phyloP scores from a whole-genome alignment of 2,329 filamentous ascomycete species.

The Tympanopsis confertula region DNA sequence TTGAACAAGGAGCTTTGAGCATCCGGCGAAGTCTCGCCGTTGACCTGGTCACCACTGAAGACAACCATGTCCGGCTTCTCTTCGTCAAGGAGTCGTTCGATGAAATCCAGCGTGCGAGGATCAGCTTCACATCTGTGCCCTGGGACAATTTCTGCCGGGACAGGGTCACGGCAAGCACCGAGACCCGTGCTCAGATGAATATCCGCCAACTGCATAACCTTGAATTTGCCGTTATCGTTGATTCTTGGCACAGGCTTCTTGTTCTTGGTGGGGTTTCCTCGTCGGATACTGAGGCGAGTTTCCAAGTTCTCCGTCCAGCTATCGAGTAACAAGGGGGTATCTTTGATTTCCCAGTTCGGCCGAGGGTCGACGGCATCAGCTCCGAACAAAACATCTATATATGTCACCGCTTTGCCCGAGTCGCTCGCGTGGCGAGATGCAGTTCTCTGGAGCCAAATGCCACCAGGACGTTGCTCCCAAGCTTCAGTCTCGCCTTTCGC shows the following conservation, averaged over 20 bases:
- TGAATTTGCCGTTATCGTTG: constrained; percentile 58
- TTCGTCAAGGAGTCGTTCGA: constrained; percentile 52
- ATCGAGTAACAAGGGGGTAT: constrained; percentile 9
- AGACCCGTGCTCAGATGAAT: constrained; percentile 17
- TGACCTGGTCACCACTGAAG: constrained; percentile 57
- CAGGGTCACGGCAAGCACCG: constrained; percentile 15
- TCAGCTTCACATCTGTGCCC: constrained; percentile 48
- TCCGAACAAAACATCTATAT: constrained; percentile 40
- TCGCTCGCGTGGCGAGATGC: constrained; percentile 35
- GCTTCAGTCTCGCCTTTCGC: constrained; percentile 39
- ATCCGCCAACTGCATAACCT: constrained; percentile 56
- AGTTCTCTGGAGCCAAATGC: constrained; percentile 50
- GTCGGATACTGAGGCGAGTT: constrained; percentile 38
- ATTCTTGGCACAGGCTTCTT: constrained; percentile 48
- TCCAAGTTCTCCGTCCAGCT: constrained; percentile 1
- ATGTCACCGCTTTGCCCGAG: constrained; percentile 39
- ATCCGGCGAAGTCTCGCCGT: constrained; percentile 14
- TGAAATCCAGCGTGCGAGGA: constrained; percentile 54
- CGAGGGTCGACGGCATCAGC: constrained; percentile 50
- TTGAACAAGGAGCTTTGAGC: constrained; percentile 35
- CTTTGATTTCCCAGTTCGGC: constrained; percentile 46
- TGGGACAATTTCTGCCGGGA: constrained; percentile 17
- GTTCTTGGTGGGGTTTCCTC: constrained; percentile 37
- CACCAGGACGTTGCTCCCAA: constrained; percentile 58
- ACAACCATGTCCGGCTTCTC: constrained; percentile 62